phyloP scores from a whole-genome alignment of 345 rosid species.

The Raphanus raphanistrum region DNA sequence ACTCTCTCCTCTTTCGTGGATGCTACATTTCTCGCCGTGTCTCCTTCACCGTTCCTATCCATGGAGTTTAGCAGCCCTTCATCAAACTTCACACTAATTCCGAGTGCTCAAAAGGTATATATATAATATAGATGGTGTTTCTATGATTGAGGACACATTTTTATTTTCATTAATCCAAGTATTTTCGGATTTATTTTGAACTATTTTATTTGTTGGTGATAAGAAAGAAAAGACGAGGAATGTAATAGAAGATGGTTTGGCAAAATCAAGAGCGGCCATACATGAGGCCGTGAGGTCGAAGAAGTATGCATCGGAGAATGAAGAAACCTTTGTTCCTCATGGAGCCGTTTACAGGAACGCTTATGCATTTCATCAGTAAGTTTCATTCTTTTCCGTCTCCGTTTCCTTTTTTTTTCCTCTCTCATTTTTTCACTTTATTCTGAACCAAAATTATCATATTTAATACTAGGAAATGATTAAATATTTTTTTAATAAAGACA shows the following conservation, averaged over 20 bases:
- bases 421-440: not conserved
- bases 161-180: not conserved
- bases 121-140: too few species aligned
- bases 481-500: not conserved
- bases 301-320: constrained; percentile 40
- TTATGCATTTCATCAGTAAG: constrained; percentile 63
- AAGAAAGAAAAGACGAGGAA: constrained; percentile 20
- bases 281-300: constrained; percentile 41
- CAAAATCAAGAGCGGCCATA: constrained; percentile 51
- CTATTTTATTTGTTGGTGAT: not conserved
- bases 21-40: constrained; percentile 8
- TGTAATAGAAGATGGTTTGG: constrained; percentile 45
- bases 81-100: constrained; percentile 14
- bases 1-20: constrained; percentile 19
- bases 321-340: constrained; percentile 48
- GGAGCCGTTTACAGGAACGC: constrained; percentile 56
- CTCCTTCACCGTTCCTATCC: constrained; percentile 24
- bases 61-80: constrained; percentile 2
- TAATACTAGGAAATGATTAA: not conserved
- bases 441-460: not conserved
- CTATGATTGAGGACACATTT: not conserved
- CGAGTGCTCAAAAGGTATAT: constrained; percentile 14
- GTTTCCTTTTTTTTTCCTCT: not conserved
- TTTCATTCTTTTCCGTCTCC: not conserved
- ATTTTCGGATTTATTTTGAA: not conserved